A percentile compares a stretch with the other conserved stretches of the same genome.
These are phyloP conservation scores for Zychaea mexicana DNA, from an alignment of 371 early-diverging fungal species.

Conservation along the genomic window DNA sequence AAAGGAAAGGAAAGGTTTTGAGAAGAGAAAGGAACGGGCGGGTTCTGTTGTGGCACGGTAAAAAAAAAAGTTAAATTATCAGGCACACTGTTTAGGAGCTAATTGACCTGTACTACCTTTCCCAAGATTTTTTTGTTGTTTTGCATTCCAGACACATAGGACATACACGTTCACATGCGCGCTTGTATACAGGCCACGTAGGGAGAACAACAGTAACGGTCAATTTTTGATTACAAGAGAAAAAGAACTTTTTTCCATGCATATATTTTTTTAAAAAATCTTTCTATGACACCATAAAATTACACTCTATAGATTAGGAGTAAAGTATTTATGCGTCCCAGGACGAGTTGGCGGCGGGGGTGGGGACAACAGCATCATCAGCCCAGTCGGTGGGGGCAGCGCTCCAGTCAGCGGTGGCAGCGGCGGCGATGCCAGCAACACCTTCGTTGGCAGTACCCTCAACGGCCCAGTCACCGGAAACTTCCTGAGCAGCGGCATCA, in stretches of 20 bases:
- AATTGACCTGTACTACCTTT: too few relatives aligned
- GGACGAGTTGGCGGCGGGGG: conserved; percentile 27
- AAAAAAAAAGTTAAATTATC: not conserved
- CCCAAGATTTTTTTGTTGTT: too few relatives aligned
- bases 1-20: conserved; percentile 4
- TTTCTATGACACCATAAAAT: not conserved
- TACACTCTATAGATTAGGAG: not conserved
- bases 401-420: conserved; percentile 21
- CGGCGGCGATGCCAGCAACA: conserved; percentile 27
- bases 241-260: too few relatives aligned
- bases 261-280: too few relatives aligned
- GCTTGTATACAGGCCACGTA: too few relatives aligned
- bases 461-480: conserved; percentile 22
- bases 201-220: too few relatives aligned
- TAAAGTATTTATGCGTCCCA: conserved; percentile 31
- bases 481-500: conserved; percentile 6
- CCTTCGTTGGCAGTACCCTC: conserved; percentile 22
- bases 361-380: conserved; percentile 20
- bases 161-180: too few relatives aligned
- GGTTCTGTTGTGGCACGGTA: not conserved
- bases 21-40: not conserved
- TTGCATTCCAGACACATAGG: too few relatives aligned
- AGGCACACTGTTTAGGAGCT: too few relatives aligned
- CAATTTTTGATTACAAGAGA: too few relatives aligned
- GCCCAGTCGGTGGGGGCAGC: conserved; percentile 38